phyloP scores from a whole-genome alignment of 495 filamentous ascomycete species.

The Podospora comata region DNA sequence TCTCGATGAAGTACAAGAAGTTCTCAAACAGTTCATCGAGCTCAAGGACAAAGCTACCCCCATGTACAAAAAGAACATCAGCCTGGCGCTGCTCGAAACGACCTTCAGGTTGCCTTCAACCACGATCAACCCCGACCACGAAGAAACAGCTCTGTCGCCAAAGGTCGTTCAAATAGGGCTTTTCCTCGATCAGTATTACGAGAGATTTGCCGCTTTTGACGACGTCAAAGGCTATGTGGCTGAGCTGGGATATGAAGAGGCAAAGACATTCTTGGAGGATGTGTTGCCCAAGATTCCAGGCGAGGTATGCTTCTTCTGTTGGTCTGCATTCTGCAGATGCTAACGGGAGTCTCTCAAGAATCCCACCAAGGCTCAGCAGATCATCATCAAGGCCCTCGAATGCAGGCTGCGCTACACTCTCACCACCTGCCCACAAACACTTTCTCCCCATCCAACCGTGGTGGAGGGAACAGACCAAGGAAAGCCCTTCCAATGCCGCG shows the following conservation, averaged over 20 bases:
- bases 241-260: conserved; percentile 30
- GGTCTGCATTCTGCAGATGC: not conserved
- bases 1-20: conserved; percentile 29
- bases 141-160: conserved; percentile 21
- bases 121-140: conserved; percentile 11
- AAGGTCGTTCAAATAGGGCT: conserved; percentile 32
- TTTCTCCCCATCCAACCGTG: conserved; percentile 25
- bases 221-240: conserved; percentile 37
- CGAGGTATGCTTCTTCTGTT: conserved; percentile 20
- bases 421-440: conserved; percentile 33
- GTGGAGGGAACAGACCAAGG: conserved; percentile 24
- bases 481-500: conserved; percentile 29
- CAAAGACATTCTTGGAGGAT: conserved; percentile 28
- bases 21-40: conserved; percentile 29
- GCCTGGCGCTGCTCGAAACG: conserved; percentile 25
- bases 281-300: conserved; percentile 29
- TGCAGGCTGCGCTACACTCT: conserved; percentile 35
- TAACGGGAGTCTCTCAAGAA: conserved; percentile 15
- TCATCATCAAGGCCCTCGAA: conserved; percentile 26
- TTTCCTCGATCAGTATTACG: conserved; percentile 35
- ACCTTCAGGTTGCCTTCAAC: conserved; percentile 24
- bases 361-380: conserved; percentile 18
- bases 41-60: conserved; percentile 25
- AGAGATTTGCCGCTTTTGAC: conserved; percentile 33
- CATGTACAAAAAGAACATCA: conserved; percentile 38